phyloP scores from a whole-genome alignment of 768 basidiomycete genomes.

The Leccinellum luteum region DNA sequence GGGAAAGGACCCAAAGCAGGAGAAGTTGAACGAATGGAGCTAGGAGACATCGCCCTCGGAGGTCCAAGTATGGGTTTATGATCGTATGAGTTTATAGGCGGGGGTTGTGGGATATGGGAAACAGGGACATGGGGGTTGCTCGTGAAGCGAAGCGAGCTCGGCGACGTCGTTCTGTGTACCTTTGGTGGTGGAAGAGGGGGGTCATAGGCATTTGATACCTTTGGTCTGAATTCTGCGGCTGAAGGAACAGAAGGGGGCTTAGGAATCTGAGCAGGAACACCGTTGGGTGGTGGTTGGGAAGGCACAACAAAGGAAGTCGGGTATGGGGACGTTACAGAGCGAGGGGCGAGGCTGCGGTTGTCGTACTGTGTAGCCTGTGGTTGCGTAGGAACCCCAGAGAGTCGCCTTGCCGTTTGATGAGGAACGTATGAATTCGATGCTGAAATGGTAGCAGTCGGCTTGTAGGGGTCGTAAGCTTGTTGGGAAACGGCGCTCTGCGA shows the following conservation, averaged over 20 bases:
- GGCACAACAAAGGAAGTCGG: conserved; percentile 13
- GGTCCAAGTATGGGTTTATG: conserved; percentile 15
- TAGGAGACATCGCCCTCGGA: conserved; percentile 33
- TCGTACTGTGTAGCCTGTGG: conserved; percentile 33
- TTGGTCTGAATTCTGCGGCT: conserved; percentile 56
- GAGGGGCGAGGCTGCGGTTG: conserved; percentile 22
- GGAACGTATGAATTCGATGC: conserved; percentile 23
- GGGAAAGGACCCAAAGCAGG: conserved; percentile 37
- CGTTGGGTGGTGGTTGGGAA: conserved; percentile 17
- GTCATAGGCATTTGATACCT: conserved; percentile 70
- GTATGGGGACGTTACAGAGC: conserved; percentile 28
- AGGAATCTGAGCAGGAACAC: conserved; percentile 29
- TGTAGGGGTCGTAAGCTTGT: conserved; percentile 37
- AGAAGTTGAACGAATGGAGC: conserved; percentile 21
- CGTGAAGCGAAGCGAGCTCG: conserved; percentile 24
- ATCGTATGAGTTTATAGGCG: conserved; percentile 19
- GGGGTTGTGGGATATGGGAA: conserved; percentile 10
- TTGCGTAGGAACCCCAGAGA: conserved; percentile 15
- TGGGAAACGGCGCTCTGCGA: conserved; percentile 14
- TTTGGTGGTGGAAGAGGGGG: conserved; percentile 63
- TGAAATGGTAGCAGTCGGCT: conserved; percentile 20
- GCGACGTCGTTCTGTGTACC: conserved; percentile 27
- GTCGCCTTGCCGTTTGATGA: conserved; percentile 12
- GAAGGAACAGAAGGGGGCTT: conserved; percentile 35
- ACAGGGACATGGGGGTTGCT: conserved; percentile 12